These are phyloP conservation scores for Amyloporia xantha DNA, from an alignment of 768 basidiomycete species.

Conservation along the genomic window DNA sequence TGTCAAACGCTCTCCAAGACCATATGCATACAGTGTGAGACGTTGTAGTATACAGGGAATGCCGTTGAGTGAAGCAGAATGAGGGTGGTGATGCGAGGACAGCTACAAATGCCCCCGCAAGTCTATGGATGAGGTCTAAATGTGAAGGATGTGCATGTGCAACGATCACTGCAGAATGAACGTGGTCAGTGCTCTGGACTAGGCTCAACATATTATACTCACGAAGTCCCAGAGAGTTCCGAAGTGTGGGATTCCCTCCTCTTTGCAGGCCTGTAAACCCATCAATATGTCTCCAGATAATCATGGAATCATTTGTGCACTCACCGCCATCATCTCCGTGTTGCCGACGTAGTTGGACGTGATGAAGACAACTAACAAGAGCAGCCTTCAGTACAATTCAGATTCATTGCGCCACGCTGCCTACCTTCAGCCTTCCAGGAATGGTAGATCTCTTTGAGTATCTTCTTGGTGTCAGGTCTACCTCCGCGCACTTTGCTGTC, in stretches of 20 bases:
- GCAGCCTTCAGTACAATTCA: background rate
- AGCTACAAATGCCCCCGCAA: background rate
- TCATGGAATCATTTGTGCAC: background rate
- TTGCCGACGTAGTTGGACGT: constrained; percentile 81
- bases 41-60: constrained; percentile 1
- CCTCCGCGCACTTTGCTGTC: constrained; percentile 70
- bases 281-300: background rate
- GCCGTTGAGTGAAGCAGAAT: background rate
- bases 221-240: constrained; percentile 35
- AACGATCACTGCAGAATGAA: background rate
- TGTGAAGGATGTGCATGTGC: background rate
- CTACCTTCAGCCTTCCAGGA: constrained; percentile 64
- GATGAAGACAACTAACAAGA: constrained; percentile 56
- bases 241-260: constrained; percentile 31
- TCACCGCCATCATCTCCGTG: constrained; percentile 75
- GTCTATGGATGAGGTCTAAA: background rate
- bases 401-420: constrained; percentile 1
- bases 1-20: background rate
- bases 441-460: constrained; percentile 61
- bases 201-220: background rate
- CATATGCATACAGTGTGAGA: background rate
- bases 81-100: background rate
- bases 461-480: constrained; percentile 71
- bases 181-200: background rate
- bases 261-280: constrained; percentile 24